Evolutionary conservation across 495 filamentous ascomycete genomes (phyloP), one percentile per base, ranked within the genome.

Genomic region (Penicillium malachiteum): DNA sequence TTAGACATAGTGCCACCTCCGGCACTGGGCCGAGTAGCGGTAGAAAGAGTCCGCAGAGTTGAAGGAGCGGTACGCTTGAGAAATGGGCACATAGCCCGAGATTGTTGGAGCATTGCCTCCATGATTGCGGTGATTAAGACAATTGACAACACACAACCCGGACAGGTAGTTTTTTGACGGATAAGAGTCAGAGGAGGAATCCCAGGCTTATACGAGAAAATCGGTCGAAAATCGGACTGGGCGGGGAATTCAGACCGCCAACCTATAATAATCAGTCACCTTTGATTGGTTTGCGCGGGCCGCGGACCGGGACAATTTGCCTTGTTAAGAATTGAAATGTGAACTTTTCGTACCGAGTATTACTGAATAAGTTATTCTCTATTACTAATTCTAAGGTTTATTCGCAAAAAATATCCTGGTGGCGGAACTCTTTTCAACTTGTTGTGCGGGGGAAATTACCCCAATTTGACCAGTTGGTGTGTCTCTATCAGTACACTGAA

Each of bases 1-100:
- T 97, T 97, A 63, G 92, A 96, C 85, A 97, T 96, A 71, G 87
- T 90, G 58, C 92, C 90, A 48, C 92, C 93, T 58, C 91, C 88
- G 47, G 80, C 76, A 69, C 82, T 72, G 70, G 77, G 76, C 63
- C 87, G 81, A 64, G 88, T 82, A 18, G 90, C 84, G 49, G 91
- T 96, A 13, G 93, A 90, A 56, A 98, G 82, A 52, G 91, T 87
- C 55, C 94, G 92, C 52, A 98, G 84, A 32, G 91, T 89, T 62
- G 89, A 84, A 57, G 92, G 90, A 1, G 92, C 92, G 10, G 93
- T 90, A 71, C 93, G 95, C 78, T 89, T 92, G 71, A 98, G 84
- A 75, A 98, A 97, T 48, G 94, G 94, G 72, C 94, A 98, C 86
- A 97, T 87, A 64, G 88, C 82, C 72, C 91, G 89, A 62, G 91